These are phyloP conservation scores for Picochlorum sp. DNA, from an alignment of 139 green algal species.

Conservation along the genomic window DNA sequence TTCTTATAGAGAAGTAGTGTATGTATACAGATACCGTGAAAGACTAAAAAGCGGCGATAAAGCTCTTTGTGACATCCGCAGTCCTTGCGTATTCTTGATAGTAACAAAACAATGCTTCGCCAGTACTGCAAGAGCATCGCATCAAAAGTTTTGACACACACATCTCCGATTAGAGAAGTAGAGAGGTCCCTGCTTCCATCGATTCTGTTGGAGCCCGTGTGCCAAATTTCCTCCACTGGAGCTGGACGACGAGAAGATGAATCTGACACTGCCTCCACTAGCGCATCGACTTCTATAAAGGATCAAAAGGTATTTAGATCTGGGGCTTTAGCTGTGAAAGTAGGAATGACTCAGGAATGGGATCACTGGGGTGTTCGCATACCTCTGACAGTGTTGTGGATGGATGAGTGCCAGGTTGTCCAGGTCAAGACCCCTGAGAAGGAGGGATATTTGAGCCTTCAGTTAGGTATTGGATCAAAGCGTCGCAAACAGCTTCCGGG, in stretches of 20 bases:
- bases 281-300: not conserved
- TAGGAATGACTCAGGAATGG: constrained; percentile 95
- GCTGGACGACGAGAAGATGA: not conserved
- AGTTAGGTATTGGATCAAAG: constrained; percentile 72
- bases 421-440: constrained; percentile 58
- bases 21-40: too few species aligned
- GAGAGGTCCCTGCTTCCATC: too few species aligned
- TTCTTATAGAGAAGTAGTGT: too few species aligned
- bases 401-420: constrained; percentile 92
- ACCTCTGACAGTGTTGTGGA: constrained; percentile 92
- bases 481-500: constrained; percentile 56
- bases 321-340: constrained; percentile 86
- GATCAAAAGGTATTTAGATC: constrained; percentile 28
- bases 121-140: too few species aligned
- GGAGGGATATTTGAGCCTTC: constrained; percentile 71
- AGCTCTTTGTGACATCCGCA: too few species aligned
- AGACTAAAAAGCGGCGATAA: too few species aligned
- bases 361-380: constrained; percentile 75
- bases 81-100: too few species aligned
- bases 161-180: too few species aligned
- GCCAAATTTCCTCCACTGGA: not conserved
- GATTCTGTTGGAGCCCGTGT: too few species aligned
- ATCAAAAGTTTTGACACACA: too few species aligned
- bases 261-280: not conserved
- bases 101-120: too few species aligned